A percentile compares a stretch with the other conserved stretches of the same genome.
Evolutionary conservation across 257 asterid genomes (phyloP).

Genomic region (Fraxinus quadrangulata): DNA sequence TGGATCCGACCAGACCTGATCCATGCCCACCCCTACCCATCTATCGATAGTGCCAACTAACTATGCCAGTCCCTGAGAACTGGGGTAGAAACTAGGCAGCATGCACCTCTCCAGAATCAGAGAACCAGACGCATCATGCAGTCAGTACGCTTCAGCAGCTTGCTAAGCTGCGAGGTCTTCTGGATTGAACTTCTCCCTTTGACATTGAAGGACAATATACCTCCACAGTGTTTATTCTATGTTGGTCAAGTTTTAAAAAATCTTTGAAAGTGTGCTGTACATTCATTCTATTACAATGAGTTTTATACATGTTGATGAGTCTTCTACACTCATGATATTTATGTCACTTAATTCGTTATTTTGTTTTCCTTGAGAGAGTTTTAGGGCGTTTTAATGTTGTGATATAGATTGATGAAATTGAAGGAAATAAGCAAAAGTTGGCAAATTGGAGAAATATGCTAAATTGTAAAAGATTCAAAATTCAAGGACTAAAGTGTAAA

Average conservation of each 20-base stretch:
- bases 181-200: not conserved
- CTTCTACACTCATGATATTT: too few species aligned
- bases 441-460: too few species aligned
- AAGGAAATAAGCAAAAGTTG: too few species aligned
- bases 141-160: slow-evolving; percentile 5
- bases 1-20: too few species aligned
- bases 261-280: not conserved
- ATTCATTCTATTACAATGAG: not conserved
- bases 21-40: too few species aligned
- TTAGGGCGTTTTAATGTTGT: too few species aligned
- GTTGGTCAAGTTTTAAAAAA: not conserved
- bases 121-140: slow-evolving; percentile 10
- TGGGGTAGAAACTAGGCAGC: not conserved
- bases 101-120: slow-evolving; percentile 7
- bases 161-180: not conserved
- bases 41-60: slow-evolving; percentile 1
- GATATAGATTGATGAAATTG: too few species aligned
- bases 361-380: too few species aligned
- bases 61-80: not conserved
- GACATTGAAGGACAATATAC: not conserved
- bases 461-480: too few species aligned
- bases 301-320: not conserved
- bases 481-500: too few species aligned
- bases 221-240: not conserved
- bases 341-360: too few species aligned